These are phyloP conservation scores for Paraleonurus japonicus DNA, from an alignment of 257 asterid genomes.

Conservation along the genomic window DNA sequence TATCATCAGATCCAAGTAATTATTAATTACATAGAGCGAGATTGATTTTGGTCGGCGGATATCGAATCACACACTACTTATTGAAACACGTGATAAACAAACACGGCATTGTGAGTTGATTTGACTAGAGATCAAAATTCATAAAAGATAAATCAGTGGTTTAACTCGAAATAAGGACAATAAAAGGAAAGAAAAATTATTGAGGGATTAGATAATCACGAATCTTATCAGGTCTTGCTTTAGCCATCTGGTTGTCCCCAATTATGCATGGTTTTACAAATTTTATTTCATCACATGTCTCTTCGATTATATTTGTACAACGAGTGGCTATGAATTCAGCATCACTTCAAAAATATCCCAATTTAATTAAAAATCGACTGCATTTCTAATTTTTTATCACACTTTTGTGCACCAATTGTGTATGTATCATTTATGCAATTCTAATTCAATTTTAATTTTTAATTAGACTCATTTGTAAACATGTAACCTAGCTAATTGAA, in stretches of 20 bases:
- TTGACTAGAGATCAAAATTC: not conserved
- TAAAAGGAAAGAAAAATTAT: not conserved
- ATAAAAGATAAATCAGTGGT: not conserved
- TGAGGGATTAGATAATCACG: not conserved
- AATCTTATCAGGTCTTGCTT: not conserved
- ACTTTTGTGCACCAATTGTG: too few species aligned
- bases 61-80: not conserved
- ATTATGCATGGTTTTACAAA: not conserved
- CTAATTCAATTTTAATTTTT: too few species aligned
- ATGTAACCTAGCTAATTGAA: too few species aligned
- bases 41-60: conserved; percentile 17
- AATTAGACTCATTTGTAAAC: too few species aligned
- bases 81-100: conserved; percentile 7
- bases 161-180: not conserved
- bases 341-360: not conserved
- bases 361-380: too few species aligned
- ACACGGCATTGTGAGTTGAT: not conserved
- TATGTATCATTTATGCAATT: too few species aligned
- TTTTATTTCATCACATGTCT: not conserved
- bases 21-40: not conserved
- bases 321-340: not conserved
- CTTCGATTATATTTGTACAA: not conserved
- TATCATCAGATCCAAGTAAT: conserved; percentile 3
- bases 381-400: too few species aligned
- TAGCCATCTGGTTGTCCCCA: not conserved